Evolutionary conservation across 495 filamentous ascomycete genomes (phyloP), one percentile per base, ranked within the genome.

Genomic region (Aspergillus baeticus): DNA sequence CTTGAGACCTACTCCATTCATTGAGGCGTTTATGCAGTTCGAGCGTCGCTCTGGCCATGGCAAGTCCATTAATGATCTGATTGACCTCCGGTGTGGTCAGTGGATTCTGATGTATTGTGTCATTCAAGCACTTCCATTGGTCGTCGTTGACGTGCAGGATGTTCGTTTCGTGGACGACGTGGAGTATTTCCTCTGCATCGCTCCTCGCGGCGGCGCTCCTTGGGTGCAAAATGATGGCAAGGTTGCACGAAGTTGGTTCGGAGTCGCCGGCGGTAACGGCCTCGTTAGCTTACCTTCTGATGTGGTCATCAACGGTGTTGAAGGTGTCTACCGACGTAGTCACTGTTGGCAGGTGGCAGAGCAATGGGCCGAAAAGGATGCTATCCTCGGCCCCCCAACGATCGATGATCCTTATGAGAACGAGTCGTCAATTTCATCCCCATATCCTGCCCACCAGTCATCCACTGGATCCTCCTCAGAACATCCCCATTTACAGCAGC

Each of bases 41-140:
- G 95, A 98, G 73, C 74, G 81, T 11, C 88, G 87, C 39, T 84
- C 84, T 39, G 88, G 87, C 6, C 81, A 83, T 50, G 83, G 85
- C n/a, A 89, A 85, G 63, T 83, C 77, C 29, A 71, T 89, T 4
- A 79, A 86, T 8, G 91, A 96, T 50, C 74, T 97, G 7, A 72
- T 76, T 17, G 89, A 96, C 61, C 79, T 90, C 54, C 84, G 94
- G 21, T 81, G 85, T 33, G 94, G 94, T 15, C 84, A 92, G 64
- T 98, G 95, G 95, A 81, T 98, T 38, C 96, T 98, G 79, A 76
- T 97, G 41, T 98, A 98, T 68, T 88, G 87, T 21, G 84, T 96
- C 13, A 77, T 98, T 11, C 92, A 98, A 70, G 86, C 91, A 0
- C 82, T 98, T 13, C 95, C 95, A 1, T 84, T 96, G 79, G 77